phyloP scores from a whole-genome alignment of 805 yeast genomes.

The Ogataea sp. region DNA sequence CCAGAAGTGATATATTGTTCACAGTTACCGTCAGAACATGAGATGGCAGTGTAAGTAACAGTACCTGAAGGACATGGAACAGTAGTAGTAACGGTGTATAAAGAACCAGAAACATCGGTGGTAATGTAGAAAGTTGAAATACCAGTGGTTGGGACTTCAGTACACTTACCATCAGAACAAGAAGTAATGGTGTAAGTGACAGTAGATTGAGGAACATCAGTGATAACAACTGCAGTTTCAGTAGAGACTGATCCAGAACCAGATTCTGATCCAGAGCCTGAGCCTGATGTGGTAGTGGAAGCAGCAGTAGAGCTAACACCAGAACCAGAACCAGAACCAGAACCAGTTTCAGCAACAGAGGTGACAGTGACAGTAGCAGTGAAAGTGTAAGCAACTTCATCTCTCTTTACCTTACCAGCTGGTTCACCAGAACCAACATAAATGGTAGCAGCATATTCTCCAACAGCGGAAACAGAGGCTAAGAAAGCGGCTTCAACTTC shows the following conservation, averaged over 20 bases:
- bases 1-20: conserved; percentile 61
- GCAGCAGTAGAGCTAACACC: not conserved
- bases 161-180: conserved; percentile 31
- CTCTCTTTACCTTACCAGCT: conserved; percentile 1
- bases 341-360: not conserved
- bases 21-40: conserved; percentile 25
- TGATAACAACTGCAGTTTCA: conserved; percentile 7
- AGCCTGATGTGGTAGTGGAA: not conserved
- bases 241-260: conserved; percentile 1
- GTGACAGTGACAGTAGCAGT: not conserved
- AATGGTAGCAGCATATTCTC: not conserved
- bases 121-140: not conserved
- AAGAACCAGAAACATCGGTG: not conserved
- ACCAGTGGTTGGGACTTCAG: not conserved
- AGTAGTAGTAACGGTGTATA: not conserved
- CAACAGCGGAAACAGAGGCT: not conserved
- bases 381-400: not conserved
- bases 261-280: not conserved
- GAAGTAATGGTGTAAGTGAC: conserved; percentile 8
- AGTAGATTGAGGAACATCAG: conserved; percentile 2
- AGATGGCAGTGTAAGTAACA: conserved; percentile 20
- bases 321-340: not conserved
- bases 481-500: conserved; percentile 1
- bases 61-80: not conserved
- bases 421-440: not conserved